phyloP scores from a whole-genome alignment of 139 green algal species.

The Chlorella vulgaris region DNA sequence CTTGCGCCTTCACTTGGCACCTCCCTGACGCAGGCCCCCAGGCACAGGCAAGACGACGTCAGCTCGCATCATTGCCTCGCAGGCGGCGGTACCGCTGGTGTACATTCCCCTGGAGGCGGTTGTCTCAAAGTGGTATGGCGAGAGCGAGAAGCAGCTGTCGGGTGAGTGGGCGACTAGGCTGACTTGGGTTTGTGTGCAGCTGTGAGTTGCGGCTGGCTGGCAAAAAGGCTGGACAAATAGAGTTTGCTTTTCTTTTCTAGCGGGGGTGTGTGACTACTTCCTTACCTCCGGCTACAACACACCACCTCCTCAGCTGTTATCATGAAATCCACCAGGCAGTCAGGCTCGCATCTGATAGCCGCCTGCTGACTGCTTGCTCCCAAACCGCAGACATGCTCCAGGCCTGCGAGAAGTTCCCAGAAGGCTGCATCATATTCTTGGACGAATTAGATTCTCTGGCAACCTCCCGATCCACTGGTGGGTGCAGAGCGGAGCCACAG shows the following conservation, averaged over 20 bases:
- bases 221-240: no score
- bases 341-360: neutral
- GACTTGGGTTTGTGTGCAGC: no score
- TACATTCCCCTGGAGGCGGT: conserved; percentile 92
- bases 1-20: no score
- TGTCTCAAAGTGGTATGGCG: conserved; percentile 86
- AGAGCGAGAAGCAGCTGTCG: conserved; percentile 72
- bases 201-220: no score
- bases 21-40: conserved; percentile 47
- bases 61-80: conserved; percentile 72
- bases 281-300: no score
- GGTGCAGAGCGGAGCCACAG: no score
- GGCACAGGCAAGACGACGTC: conserved; percentile 90
- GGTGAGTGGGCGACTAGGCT: conserved; percentile 46
- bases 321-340: no score
- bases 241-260: no score
- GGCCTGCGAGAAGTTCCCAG: conserved; percentile 26
- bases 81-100: conserved; percentile 80
- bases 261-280: no score
- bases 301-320: no score
- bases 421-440: conserved; percentile 82
- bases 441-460: conserved; percentile 81
- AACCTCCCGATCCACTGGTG: conserved; percentile 32
- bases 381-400: conserved; percentile 43
- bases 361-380: neutral